phyloP scores from a whole-genome alignment of 2,329 filamentous ascomycete genomes.

The Penicillium sp. region DNA sequence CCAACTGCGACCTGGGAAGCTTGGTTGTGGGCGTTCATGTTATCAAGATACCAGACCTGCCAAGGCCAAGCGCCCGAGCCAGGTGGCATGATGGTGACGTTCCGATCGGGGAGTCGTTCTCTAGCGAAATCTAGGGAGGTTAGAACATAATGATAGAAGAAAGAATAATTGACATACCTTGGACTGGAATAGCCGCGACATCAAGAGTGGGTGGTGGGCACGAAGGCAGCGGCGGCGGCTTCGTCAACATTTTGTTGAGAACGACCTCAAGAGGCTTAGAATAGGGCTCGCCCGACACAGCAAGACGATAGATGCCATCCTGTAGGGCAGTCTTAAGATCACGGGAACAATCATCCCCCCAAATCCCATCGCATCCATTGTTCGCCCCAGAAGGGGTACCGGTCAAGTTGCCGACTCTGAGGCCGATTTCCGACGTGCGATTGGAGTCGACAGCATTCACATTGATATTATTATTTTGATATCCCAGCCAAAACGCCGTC shows the following conservation, averaged over 20 bases:
- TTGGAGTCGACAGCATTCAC: conserved; percentile 31
- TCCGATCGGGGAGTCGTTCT: conserved; percentile 29
- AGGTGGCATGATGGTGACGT: conserved; percentile 31
- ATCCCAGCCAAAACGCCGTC: conserved; percentile 39
- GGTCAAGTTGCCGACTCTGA: conserved; percentile 40
- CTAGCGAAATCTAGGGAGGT: conserved; percentile 33
- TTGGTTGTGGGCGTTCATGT: conserved; percentile 34
- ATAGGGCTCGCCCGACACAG: conserved; percentile 29
- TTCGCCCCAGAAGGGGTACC: conserved; percentile 35
- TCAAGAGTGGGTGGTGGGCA: conserved; percentile 37
- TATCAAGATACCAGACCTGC: conserved; percentile 40
- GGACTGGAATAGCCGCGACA: conserved; percentile 34
- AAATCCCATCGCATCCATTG: conserved; percentile 42
- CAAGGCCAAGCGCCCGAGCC: conserved; percentile 33
- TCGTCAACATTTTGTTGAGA: conserved; percentile 29
- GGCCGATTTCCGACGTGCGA: conserved; percentile 38
- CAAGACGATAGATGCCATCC: conserved; percentile 29
- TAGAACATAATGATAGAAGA: background rate
- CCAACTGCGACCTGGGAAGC: conserved; percentile 40
- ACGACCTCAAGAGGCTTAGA: conserved; percentile 32
- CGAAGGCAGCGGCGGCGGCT: conserved; percentile 23
- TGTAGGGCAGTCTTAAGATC: conserved; percentile 34
- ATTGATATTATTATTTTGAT: conserved; percentile 30
- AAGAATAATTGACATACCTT: conserved; percentile 28
- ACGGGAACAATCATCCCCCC: conserved; percentile 34